Conservation (phyloP, 257 asterid genomes). For the Gentiana straminea region DNA sequence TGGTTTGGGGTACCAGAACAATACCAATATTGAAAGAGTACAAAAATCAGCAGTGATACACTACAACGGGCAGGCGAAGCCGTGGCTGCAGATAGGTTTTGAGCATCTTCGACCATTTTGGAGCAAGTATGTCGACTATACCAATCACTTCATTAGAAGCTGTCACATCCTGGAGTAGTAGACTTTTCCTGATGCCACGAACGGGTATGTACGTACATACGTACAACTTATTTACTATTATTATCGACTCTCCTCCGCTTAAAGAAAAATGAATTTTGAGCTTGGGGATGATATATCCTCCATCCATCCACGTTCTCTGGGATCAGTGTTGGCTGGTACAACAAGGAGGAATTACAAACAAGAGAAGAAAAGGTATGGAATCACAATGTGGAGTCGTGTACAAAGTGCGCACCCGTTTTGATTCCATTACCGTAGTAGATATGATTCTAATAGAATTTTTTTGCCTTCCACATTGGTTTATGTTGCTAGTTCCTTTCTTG, state of each 20-base stretch:
- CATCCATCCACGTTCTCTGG: slow-evolving; percentile 18
- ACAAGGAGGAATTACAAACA: slow-evolving; percentile 25
- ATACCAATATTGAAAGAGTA: slow-evolving; percentile 56
- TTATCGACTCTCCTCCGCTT: too few species aligned
- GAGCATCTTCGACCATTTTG: slow-evolving; percentile 96
- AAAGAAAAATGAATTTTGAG: not conserved
- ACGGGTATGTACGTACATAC: too few species aligned
- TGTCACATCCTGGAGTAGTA: slow-evolving; percentile 88
- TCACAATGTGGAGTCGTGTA: slow-evolving; percentile 11
- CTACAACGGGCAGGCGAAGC: slow-evolving; percentile 96
- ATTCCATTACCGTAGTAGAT: slow-evolving; percentile 26
- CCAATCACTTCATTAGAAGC: slow-evolving; percentile 66
- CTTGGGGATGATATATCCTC: slow-evolving; percentile 9
- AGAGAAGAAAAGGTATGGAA: slow-evolving; percentile 9
- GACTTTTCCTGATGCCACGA: too few species aligned
- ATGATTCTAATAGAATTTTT: not conserved
- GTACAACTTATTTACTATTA: too few species aligned
- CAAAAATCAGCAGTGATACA: slow-evolving; percentile 87
- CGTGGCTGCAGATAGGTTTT: slow-evolving; percentile 93
- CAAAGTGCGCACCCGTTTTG: slow-evolving; percentile 21
- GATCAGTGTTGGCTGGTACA: slow-evolving; percentile 27
- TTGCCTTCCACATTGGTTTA: slow-evolving; percentile 16
- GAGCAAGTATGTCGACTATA: slow-evolving; percentile 83
- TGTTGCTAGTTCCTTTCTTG: slow-evolving; percentile 14
- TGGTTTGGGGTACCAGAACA: slow-evolving; percentile 91